These are phyloP conservation scores for Ophiognomonia clavigignenti-juglandacearum DNA, from an alignment of 2,329 filamentous ascomycete genomes.

Conservation along the genomic window DNA sequence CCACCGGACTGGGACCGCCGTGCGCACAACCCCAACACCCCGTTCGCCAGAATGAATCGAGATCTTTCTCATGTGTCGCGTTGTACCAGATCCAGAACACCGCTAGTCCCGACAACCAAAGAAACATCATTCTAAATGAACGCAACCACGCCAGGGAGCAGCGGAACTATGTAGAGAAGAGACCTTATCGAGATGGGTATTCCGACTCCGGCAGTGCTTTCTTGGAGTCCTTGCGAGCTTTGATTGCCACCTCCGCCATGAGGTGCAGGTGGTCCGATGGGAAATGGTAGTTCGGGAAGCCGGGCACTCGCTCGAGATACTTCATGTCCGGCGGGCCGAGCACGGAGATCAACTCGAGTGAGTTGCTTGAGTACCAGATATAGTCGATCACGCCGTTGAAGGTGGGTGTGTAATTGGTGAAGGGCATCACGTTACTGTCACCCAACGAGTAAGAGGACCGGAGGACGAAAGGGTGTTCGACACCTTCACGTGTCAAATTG, in stretches of 20 bases:
- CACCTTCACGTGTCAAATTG: conserved; percentile 86
- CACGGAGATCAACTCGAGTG: conserved; percentile 75
- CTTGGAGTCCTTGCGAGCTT: conserved; percentile 78
- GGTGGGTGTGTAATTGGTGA: conserved; percentile 95
- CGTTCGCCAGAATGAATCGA: conserved; percentile 8
- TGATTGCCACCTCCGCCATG: conserved; percentile 84
- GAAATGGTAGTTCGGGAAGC: conserved; percentile 92
- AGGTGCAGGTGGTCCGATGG: conserved; percentile 89
- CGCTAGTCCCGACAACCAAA: conserved; percentile 14
- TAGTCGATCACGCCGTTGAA: conserved; percentile 94
- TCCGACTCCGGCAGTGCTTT: conserved; percentile 61
- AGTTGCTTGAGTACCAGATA: conserved; percentile 94
- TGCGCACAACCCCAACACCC: background rate
- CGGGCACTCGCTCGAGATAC: conserved; percentile 81
- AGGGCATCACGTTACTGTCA: conserved; percentile 77
- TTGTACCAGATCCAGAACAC: conserved; percentile 18
- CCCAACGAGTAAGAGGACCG: conserved; percentile 85
- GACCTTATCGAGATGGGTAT: conserved; percentile 32
- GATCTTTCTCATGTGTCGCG: conserved; percentile 8
- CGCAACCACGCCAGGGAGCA: conserved; percentile 2
- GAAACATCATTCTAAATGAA: conserved; percentile 14
- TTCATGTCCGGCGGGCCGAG: conserved; percentile 82
- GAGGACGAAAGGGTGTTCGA: conserved; percentile 89
- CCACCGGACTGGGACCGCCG: background rate
- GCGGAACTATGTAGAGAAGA: conserved; percentile 7